These are phyloP conservation scores for Suillus tomentosus DNA, from an alignment of 768 basidiomycete species.

Conservation along the genomic window DNA sequence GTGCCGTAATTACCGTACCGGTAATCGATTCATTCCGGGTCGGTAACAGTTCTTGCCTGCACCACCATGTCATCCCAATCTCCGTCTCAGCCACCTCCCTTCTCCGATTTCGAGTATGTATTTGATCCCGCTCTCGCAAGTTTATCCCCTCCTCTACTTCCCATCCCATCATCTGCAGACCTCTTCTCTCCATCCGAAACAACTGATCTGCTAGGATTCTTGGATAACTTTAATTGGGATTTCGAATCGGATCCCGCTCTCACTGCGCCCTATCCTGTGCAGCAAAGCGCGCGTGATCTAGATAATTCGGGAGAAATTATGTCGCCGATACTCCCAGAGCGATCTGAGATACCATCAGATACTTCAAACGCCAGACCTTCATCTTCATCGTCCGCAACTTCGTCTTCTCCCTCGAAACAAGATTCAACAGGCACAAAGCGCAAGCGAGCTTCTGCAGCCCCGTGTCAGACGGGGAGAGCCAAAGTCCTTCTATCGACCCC, in stretches of 20 bases:
- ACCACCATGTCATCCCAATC: conserved; percentile 30
- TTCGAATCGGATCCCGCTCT: conserved; percentile 44
- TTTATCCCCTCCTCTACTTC: conserved; percentile 60
- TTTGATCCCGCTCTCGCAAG: conserved; percentile 62
- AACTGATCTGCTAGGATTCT: conserved; percentile 76
- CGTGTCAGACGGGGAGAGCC: conserved; percentile 37
- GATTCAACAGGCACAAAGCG: conserved; percentile 20
- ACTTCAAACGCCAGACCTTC: conserved; percentile 7
- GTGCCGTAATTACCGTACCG: conserved; percentile 18
- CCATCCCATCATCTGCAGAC: conserved; percentile 71
- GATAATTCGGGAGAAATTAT: conserved; percentile 9
- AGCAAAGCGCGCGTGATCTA: conserved; percentile 1
- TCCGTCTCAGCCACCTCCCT: conserved; percentile 53
- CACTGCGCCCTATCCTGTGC: conserved; percentile 13
- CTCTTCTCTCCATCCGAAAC: conserved; percentile 81
- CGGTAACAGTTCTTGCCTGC: conserved; percentile 5
- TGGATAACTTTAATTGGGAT: conserved; percentile 80
- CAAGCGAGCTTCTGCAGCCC: conserved; percentile 24
- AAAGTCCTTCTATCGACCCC: conserved; percentile 79
- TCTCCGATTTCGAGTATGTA: conserved; percentile 71
- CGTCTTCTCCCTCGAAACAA: conserved; percentile 16
- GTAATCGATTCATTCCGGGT: conserved; percentile 24
- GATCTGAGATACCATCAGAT: conserved; percentile 1
- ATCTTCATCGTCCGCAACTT: conserved; percentile 15
- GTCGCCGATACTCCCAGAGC: conserved; percentile 6